Evolutionary conservation across 371 early-diverging fungal species (phyloP).

Genomic region (Cladochytrium tenue): DNA sequence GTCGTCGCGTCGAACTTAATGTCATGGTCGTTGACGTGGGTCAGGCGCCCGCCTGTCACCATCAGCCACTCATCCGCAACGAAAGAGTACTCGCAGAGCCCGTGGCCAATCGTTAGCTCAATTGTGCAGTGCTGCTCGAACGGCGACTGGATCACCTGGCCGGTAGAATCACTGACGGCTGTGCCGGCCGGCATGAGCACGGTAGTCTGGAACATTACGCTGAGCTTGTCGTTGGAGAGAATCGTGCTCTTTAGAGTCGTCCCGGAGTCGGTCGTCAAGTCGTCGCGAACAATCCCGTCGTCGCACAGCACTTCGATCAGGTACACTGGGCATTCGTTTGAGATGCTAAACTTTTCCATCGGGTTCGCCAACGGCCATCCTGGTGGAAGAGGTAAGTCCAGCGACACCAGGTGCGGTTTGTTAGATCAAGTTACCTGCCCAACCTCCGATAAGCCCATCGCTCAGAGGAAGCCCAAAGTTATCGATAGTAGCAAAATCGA

Average conservation of each 20-base stretch:
- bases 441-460: conserved; percentile 3
- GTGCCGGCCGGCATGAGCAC: not conserved
- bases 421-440: not conserved
- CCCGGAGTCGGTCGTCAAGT: not conserved
- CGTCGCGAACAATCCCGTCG: not conserved
- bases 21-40: not conserved
- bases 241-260: not conserved
- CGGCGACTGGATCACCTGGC: not conserved
- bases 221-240: not conserved
- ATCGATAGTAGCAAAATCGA: conserved; percentile 2
- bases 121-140: not conserved
- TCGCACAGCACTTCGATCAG: not conserved
- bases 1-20: not conserved
- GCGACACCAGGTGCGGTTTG: not conserved
- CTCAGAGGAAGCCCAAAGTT: conserved; percentile 2
- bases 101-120: not conserved
- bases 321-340: not conserved
- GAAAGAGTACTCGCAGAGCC: not conserved
- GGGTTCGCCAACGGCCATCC: not conserved
- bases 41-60: not conserved
- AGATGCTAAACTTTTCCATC: not conserved
- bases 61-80: not conserved
- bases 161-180: not conserved
- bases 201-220: not conserved
- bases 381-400: not conserved